phyloP scores from a whole-genome alignment of 1,139 yeast genomes.

The Taphrina pruni region DNA sequence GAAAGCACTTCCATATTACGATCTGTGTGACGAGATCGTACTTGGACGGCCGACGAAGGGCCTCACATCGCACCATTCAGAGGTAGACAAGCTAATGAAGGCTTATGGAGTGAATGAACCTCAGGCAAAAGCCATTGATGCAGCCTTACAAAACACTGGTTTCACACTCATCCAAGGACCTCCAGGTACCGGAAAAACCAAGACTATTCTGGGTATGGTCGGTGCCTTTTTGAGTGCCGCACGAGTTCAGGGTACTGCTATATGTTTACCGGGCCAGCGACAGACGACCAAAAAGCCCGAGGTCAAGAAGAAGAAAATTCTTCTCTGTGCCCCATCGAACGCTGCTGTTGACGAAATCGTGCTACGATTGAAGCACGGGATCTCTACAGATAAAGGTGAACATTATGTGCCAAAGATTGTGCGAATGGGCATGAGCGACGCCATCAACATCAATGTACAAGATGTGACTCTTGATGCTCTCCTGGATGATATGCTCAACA shows the following conservation, averaged over 20 bases:
- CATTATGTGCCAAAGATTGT: slow-evolving; percentile 71
- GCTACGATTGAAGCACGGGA: slow-evolving; percentile 79
- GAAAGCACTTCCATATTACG: slow-evolving; percentile 80
- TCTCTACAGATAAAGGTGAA: slow-evolving; percentile 58
- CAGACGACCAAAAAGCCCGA: slow-evolving; percentile 47
- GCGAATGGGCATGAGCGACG: slow-evolving; percentile 90
- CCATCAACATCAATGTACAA: slow-evolving; percentile 78
- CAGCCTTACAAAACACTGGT: slow-evolving; percentile 71
- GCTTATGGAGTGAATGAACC: slow-evolving; percentile 75
- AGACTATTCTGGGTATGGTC: slow-evolving; percentile 88
- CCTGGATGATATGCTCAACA: slow-evolving; percentile 68
- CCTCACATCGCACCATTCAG: slow-evolving; percentile 41
- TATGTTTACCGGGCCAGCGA: slow-evolving; percentile 52
- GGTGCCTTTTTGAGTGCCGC: slow-evolving; percentile 70
- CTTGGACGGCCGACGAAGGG: slow-evolving; percentile 57
- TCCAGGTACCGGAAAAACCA: slow-evolving; percentile 98
- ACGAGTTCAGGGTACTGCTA: slow-evolving; percentile 50
- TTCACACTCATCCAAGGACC: slow-evolving; percentile 96
- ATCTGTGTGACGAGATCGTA: slow-evolving; percentile 67
- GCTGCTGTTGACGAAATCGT: slow-evolving; percentile 98
- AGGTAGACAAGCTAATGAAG: slow-evolving; percentile 48
- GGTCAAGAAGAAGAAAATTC: slow-evolving; percentile 57
- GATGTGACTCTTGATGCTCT: slow-evolving; percentile 87
- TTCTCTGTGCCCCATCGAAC: slow-evolving; percentile 97
- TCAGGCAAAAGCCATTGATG: slow-evolving; percentile 86